Evolutionary conservation across 1,284 basidiomycete genomes (phyloP), one percentile per base, ranked within the genome.

Genomic region (Coniferiporia weirii): DNA sequence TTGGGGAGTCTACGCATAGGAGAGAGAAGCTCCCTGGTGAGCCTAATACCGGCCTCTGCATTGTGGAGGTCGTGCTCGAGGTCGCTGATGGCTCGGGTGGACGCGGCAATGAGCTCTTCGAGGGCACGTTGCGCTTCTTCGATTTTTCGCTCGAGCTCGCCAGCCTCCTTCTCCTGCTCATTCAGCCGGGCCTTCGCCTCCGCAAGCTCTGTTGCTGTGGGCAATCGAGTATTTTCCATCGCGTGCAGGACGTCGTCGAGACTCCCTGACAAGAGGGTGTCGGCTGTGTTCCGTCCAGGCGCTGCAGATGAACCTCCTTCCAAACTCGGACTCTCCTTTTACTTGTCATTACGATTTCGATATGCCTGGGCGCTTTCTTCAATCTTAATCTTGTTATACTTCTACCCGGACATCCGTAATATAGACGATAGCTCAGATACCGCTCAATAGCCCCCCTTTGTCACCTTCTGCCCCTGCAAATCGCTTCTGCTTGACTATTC

Each of bases 1-100:
- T 78, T 72, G 3, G 87, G 87, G 17, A 89, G 73, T 46, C 84
- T 73, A 38, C 83, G 76, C 62, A 89, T 83, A 46, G 87, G 87
- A 4, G 87, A 80, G 55, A 89, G 74, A 66, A 87, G 89, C 2
- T 84, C 84, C 66, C 76, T 70, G 1, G 76, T 73, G 38, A 73
- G 72, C n/a, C 72, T 69, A 46, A 82, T 73, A 43, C 73, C 74
- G 34, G 78, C 72, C 66, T 85, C 76, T 32, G 87, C 64, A 2
- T 63, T 64, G 10, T 66, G 68, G 53, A 76, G 78, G 66, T 87
- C 80, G 38, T 66, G 64, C 64, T 79, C 72, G 65, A 89, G 70
- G 46, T 80, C 77, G 52, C 73, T 71, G 64, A 89, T 86, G 32
- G 75, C 71, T 52, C 69, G 70, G 68, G 73, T 73, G 9, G 78